Evolutionary conservation across 768 basidiomycete species (phyloP).

Genomic region (Thelephora ganbajun): DNA sequence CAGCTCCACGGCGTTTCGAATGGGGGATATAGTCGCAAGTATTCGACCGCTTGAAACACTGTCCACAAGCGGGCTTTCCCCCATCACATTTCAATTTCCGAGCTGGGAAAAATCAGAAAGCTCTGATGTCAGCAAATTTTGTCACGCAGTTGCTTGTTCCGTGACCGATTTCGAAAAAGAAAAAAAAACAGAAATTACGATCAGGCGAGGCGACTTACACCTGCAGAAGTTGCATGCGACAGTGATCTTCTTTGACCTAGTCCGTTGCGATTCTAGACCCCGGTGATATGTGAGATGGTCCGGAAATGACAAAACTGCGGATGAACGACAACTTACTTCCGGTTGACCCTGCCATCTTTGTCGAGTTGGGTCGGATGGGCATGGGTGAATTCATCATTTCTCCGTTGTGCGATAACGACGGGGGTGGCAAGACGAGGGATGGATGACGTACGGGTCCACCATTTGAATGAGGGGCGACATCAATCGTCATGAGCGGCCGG

Average conservation of each 20-base stretch:
- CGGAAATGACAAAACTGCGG: not conserved
- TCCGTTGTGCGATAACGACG: not conserved
- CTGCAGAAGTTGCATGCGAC: conserved; percentile 88
- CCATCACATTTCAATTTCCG: conserved; percentile 86
- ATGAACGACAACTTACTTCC: conserved; percentile 21
- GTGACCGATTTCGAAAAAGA: conserved; percentile 3
- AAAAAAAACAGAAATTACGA: conserved; percentile 7
- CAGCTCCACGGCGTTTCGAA: conserved; percentile 53
- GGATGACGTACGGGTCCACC: not conserved
- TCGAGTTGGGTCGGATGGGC: not conserved
- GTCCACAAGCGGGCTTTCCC: conserved; percentile 67
- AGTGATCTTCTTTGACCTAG: conserved; percentile 73
- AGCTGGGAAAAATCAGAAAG: conserved; percentile 27
- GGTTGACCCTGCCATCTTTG: not conserved
- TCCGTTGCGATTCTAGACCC: conserved; percentile 39
- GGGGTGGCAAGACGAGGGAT: not conserved
- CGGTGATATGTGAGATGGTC: not conserved
- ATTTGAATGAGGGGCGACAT: not conserved
- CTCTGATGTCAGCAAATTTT: not conserved
- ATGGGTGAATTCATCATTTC: not conserved
- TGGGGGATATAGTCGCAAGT: conserved; percentile 69
- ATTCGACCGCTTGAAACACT: conserved; percentile 68
- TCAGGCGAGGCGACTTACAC: conserved; percentile 35
- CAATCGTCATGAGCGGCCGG: not conserved
- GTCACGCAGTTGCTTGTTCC: not conserved